phyloP scores from a whole-genome alignment of 768 basidiomycete species.

The Fomitopsis pulvina region DNA sequence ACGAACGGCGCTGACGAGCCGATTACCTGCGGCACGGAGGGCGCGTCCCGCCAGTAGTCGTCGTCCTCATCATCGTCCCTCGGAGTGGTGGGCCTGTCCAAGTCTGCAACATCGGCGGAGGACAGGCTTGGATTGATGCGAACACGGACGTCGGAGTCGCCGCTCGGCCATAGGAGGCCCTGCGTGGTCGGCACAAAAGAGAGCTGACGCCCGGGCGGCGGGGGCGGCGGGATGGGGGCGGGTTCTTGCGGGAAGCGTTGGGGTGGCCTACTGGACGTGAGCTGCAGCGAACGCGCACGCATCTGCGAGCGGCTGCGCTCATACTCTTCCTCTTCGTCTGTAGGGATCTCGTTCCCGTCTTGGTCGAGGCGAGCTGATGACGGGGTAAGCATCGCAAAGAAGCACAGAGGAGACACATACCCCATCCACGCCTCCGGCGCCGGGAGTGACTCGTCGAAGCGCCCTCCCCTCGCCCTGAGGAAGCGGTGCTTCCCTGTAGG shows the following conservation, averaged over 20 bases:
- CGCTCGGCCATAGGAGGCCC: constrained; percentile 7
- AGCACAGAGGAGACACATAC: constrained; percentile 6
- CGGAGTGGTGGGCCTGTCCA: neutral
- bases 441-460: constrained; percentile 1
- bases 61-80: neutral
- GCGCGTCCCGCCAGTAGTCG: neutral
- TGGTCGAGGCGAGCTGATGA: constrained; percentile 34
- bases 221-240: constrained; percentile 10
- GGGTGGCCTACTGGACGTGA: constrained; percentile 3
- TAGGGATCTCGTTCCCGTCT: constrained; percentile 59
- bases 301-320: constrained; percentile 43
- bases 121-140: constrained; percentile 3
- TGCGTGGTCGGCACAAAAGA: constrained; percentile 14
- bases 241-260: constrained; percentile 1
- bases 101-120: neutral
- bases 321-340: constrained; percentile 55
- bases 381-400: too few relatives aligned
- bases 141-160: constrained; percentile 12
- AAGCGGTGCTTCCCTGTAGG: neutral
- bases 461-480: neutral
- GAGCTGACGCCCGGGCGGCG: constrained; percentile 8
- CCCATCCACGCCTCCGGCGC: constrained; percentile 16
- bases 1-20: constrained; percentile 16
- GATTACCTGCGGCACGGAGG: constrained; percentile 8
- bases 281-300: constrained; percentile 17